Evolutionary conservation across 2,329 filamentous ascomycete species (phyloP), one percentile per base, ranked within the genome.

Genomic region (Trichophyton verrucosum): DNA sequence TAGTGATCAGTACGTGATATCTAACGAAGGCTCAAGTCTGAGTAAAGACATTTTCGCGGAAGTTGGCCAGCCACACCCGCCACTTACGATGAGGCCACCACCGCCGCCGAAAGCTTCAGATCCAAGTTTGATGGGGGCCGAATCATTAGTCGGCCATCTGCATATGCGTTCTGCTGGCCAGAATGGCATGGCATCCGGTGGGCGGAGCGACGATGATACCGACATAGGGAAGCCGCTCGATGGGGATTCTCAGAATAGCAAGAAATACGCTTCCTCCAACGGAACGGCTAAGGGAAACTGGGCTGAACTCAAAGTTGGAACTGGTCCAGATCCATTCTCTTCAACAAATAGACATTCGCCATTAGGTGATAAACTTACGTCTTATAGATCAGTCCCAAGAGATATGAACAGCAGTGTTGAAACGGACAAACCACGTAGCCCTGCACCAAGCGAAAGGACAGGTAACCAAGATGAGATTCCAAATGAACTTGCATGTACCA

Each of bases 81-180:
- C 60, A 56, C 62, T 60, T 36, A 56, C 61, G 15, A 55, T 51
- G 36, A 59, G 58, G 46, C 36, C 33, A 61, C 68, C 72, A 58
- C 68, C 69, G 24, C 68, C 70, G 11, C 33, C 33, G 60, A 67
- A 69, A 61, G 70, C 70, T 59, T 74, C 74, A 60, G 75, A 77
- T 59, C 71, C 75, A 61, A 80, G 77, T 67, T 69, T 80, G 61
- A 70, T 77, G 68, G 77, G 77, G 58, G 73, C 76, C 61, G 77
- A 79, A 69, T 74, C 74, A 27, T 73, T 78, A 60, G 74, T 79
- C 65, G 73, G 74, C 63, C 72, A 76, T 64, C 70, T 80, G 62
- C 74, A 78, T 61, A 78, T 79, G 76, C 73, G 74, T 59, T 77
- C 77, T 63, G 73, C 72, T 61, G 71, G 71, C 63, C 69, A 64